Evolutionary conservation across 768 basidiomycete species (phyloP).

Genomic region (Leccinum subtestaceum): DNA sequence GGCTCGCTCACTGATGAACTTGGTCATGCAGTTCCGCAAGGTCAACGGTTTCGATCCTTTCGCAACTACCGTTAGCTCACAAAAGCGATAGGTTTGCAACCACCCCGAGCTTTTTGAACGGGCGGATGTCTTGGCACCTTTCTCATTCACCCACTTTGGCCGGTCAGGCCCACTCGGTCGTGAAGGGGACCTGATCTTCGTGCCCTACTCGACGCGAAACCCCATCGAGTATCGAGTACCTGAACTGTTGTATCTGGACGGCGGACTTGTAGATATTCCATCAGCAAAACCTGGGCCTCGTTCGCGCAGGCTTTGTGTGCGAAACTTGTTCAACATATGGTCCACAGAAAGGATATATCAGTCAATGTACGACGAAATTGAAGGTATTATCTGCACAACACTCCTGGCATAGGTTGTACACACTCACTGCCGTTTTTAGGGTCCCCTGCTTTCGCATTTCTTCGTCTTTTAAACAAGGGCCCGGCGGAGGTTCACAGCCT

Average conservation of each 20-base stretch:
- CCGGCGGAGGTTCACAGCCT: constrained; percentile 64
- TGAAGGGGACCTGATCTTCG: constrained; percentile 80
- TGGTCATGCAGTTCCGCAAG: constrained; percentile 99
- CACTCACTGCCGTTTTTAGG: constrained; percentile 34
- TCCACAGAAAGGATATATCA: constrained; percentile 72
- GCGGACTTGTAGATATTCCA: constrained; percentile 68
- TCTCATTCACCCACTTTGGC: constrained; percentile 83
- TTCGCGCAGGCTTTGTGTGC: constrained; percentile 53
- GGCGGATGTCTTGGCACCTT: constrained; percentile 91
- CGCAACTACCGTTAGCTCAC: constrained; percentile 5
- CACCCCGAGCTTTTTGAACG: constrained; percentile 98
- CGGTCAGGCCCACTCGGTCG: constrained; percentile 78
- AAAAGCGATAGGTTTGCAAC: constrained; percentile 75
- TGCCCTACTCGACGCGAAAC: constrained; percentile 85
- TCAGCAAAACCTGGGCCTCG: constrained; percentile 46
- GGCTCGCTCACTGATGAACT: constrained; percentile 94
- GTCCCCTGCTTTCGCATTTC: constrained; percentile 67
- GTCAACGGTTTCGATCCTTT: constrained; percentile 37
- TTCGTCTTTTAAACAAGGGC: constrained; percentile 62
- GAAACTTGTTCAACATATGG: constrained; percentile 88
- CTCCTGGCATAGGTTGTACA: background rate
- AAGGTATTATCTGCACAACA: constrained; percentile 42
- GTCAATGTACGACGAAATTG: constrained; percentile 55
- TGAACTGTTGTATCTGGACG: constrained; percentile 70
- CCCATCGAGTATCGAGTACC: constrained; percentile 82